These are phyloP conservation scores for Yarrowia sp. DNA, from an alignment of 805 yeast genomes.

Conservation along the genomic window DNA sequence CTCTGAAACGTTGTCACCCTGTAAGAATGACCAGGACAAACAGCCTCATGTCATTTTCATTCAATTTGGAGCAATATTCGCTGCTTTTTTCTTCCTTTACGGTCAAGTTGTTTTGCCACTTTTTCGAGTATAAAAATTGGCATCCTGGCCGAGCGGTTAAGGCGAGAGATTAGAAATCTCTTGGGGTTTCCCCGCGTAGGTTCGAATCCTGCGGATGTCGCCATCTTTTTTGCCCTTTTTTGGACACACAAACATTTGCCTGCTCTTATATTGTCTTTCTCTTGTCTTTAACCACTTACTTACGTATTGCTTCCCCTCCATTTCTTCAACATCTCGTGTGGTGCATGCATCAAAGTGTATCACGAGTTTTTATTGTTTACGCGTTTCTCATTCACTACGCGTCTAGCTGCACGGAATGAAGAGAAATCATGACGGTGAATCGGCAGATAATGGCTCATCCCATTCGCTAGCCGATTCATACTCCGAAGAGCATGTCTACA, in stretches of 20 bases:
- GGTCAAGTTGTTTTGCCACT: background rate
- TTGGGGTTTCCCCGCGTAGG: slow-evolving; percentile 37
- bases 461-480: background rate
- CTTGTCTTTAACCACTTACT: too few species aligned
- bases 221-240: background rate
- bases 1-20: too few species aligned
- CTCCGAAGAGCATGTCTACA: background rate
- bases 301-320: too few species aligned
- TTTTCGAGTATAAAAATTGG: background rate
- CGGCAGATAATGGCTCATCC: background rate
- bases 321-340: too few species aligned
- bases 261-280: too few species aligned
- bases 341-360: too few species aligned
- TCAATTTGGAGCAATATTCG: background rate
- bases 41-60: background rate
- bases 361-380: background rate
- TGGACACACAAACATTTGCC: background rate
- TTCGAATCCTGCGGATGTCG: slow-evolving; percentile 37
- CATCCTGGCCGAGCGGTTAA: slow-evolving; percentile 37
- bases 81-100: background rate
- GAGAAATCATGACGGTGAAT: slow-evolving; percentile 1
- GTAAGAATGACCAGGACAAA: background rate
- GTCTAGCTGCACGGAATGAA: background rate
- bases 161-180: slow-evolving; percentile 36
- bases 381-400: background rate